Conservation (phyloP, 1,284 basidiomycete genomes). For the Afroboletus lepidellus region DNA sequence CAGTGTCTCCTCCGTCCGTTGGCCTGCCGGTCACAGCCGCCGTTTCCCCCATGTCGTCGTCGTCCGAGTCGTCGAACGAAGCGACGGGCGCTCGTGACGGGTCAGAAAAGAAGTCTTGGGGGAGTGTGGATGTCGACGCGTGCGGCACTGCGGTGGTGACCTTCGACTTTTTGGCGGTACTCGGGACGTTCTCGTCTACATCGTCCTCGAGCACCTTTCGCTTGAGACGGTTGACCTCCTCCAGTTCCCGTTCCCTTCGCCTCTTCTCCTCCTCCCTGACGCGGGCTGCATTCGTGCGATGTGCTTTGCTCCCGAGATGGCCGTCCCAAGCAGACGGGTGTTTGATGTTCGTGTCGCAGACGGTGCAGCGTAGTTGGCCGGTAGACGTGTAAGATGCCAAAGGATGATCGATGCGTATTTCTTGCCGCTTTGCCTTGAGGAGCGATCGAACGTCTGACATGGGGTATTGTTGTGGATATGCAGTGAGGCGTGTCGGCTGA, state of each 20-base stretch:
- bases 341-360: conserved; percentile 65
- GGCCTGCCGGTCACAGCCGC: conserved; percentile 2
- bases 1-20: conserved; percentile 14
- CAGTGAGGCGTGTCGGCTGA: background rate
- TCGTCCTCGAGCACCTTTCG: conserved; percentile 43
- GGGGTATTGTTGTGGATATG: background rate
- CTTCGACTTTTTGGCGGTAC: conserved; percentile 35
- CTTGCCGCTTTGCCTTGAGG: conserved; percentile 74
- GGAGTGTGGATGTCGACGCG: conserved; percentile 40
- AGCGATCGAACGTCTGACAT: conserved; percentile 76
- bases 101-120: conserved; percentile 79
- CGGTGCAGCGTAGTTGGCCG: conserved; percentile 67
- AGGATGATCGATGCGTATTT: conserved; percentile 67
- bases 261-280: conserved; percentile 52
- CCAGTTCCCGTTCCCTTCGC: conserved; percentile 38
- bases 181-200: background rate
- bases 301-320: conserved; percentile 76
- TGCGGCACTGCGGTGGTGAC: conserved; percentile 21
- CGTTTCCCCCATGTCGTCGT: conserved; percentile 36
- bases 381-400: conserved; percentile 62
- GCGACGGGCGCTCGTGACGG: conserved; percentile 50
- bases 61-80: conserved; percentile 42
- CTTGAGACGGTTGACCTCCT: conserved; percentile 30
- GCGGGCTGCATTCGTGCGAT: conserved; percentile 61
- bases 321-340: conserved; percentile 81